A percentile compares a stretch with the other conserved stretches of the same genome.
These are phyloP conservation scores for Petrea volubilis DNA, from an alignment of 257 asterid species.

Conservation along the genomic window DNA sequence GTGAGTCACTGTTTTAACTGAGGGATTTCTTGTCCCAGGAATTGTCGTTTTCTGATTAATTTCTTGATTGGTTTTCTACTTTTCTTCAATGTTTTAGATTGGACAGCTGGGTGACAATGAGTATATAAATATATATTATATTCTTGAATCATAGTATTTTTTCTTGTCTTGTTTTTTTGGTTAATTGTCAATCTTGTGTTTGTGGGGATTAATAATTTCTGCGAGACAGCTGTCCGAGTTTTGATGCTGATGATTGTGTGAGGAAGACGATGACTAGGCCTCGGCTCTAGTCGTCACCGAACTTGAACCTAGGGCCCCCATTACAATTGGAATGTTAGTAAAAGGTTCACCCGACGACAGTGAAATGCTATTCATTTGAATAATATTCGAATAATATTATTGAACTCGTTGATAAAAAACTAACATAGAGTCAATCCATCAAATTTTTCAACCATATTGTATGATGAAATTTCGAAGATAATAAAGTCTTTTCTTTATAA, in stretches of 20 bases:
- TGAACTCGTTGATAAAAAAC: too few species aligned
- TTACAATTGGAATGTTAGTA: too few species aligned
- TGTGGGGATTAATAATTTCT: neutral
- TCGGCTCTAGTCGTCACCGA: neutral
- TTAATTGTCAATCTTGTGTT: too few species aligned
- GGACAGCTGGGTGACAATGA: conserved; percentile 15
- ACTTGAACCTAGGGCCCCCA: neutral
- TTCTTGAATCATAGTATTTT: neutral
- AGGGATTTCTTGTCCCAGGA: neutral
- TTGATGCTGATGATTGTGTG: neutral
- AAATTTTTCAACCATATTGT: too few species aligned
- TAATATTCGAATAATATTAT: too few species aligned
- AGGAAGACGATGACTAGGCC: neutral
- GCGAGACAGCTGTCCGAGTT: conserved; percentile 21
- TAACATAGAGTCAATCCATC: too few species aligned
- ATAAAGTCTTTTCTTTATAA: too few species aligned
- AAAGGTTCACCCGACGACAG: too few species aligned
- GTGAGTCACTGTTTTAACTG: conserved; percentile 27
- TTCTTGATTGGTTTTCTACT: conserved; percentile 22
- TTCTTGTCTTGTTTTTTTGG: neutral
- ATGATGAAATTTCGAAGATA: too few species aligned
- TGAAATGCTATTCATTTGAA: too few species aligned
- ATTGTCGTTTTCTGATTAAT: conserved; percentile 18
- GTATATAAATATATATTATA: too few species aligned
- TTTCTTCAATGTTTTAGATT: conserved; percentile 1